Conservation (phyloP, 768 basidiomycete species). For the Termitomyces sp. region DNA sequence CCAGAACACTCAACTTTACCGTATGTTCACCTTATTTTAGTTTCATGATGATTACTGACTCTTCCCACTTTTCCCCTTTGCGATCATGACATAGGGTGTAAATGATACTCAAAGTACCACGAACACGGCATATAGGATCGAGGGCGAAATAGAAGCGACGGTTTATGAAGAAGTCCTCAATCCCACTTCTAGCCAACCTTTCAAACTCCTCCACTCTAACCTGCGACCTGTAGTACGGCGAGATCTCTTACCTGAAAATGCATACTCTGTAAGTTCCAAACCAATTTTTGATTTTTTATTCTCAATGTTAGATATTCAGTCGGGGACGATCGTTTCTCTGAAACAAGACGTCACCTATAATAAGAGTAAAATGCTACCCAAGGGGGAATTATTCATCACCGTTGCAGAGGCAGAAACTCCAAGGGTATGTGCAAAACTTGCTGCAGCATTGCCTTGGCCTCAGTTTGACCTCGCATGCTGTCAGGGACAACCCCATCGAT, state of each 20-base stretch:
- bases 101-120: not conserved
- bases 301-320: not conserved
- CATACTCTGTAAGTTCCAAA: not conserved
- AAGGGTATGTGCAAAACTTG: not conserved
- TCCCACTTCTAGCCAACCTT: fast-evolving
- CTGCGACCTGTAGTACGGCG: not conserved
- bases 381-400: not conserved
- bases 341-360: not conserved
- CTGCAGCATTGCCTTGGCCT: not conserved
- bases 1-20: not conserved
- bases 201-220: not conserved
- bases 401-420: not conserved
- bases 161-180: not conserved
- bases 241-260: fast-evolving
- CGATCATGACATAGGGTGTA: not conserved
- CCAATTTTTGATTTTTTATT: not conserved
- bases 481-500: not conserved
- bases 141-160: not conserved
- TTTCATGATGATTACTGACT: not conserved
- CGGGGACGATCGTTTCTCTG: not conserved
- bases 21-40: not conserved
- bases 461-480: not conserved
- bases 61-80: not conserved
- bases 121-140: not conserved
- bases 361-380: not conserved